Evolutionary conservation across 768 basidiomycete genomes (phyloP).

Genomic region (Phanerochaete sordida): DNA sequence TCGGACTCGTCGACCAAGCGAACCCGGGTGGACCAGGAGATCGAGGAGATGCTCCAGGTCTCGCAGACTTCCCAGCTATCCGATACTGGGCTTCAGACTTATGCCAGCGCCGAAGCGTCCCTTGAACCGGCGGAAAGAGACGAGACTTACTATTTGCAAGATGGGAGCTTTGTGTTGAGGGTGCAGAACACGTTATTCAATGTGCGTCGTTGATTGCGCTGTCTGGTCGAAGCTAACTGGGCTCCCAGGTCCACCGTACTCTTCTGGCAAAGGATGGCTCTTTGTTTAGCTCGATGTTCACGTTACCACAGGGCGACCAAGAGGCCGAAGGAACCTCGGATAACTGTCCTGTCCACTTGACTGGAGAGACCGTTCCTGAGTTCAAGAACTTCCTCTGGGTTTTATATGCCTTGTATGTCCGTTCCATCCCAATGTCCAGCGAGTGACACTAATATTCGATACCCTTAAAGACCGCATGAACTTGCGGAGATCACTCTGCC

Average conservation of each 20-base stretch:
- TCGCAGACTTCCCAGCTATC: background rate
- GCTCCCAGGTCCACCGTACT: conserved; percentile 11
- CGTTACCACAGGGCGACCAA: conserved; percentile 54
- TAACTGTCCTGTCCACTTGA: conserved; percentile 58
- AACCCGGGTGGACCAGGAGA: conserved; percentile 7
- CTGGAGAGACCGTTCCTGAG: conserved; percentile 60
- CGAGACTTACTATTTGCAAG: conserved; percentile 14
- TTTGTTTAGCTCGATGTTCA: conserved; percentile 64
- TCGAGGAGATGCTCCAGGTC: conserved; percentile 4
- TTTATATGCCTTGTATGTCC: conserved; percentile 66
- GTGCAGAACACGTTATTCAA: conserved; percentile 17
- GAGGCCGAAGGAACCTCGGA: conserved; percentile 59
- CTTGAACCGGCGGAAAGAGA: conserved; percentile 3
- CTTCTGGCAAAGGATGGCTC: conserved; percentile 29
- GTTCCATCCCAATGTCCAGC: background rate
- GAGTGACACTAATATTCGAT: too few species aligned
- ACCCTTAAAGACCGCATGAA: conserved; percentile 55
- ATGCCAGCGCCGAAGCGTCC: background rate
- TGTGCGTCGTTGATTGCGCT: too few species aligned
- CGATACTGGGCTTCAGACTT: background rate
- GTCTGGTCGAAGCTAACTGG: too few species aligned
- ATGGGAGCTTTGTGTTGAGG: conserved; percentile 13
- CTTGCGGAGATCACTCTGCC: conserved; percentile 44
- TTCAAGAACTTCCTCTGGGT: conserved; percentile 76
- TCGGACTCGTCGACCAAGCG: conserved; percentile 5